A percentile compares a stretch with the other conserved stretches of the same genome.
These are phyloP conservation scores for Penicillium thymicola DNA, from an alignment of 2,329 filamentous ascomycete species.

Conservation along the genomic window DNA sequence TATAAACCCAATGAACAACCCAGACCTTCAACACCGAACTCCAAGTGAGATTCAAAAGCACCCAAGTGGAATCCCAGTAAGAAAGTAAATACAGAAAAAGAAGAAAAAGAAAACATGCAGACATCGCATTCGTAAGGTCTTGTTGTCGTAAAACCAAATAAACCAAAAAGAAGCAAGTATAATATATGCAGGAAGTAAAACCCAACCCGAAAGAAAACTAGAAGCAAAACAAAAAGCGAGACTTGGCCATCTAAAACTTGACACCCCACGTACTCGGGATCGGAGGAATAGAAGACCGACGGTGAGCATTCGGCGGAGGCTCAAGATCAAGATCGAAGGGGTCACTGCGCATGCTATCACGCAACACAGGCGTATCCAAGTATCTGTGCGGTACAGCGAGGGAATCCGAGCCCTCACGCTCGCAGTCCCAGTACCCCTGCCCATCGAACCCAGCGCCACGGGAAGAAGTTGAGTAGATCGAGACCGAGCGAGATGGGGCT, in stretches of 20 bases:
- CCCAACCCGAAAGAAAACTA: too few species aligned
- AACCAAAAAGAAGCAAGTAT: neutral
- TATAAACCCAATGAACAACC: neutral
- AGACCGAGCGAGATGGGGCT: slow-evolving; percentile 14
- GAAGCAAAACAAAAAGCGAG: neutral
- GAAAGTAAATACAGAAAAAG: neutral
- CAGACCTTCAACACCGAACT: neutral
- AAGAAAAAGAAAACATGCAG: neutral
- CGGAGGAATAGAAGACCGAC: slow-evolving; percentile 8
- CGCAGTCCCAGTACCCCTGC: slow-evolving; percentile 13
- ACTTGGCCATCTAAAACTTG: neutral
- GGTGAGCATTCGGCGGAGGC: slow-evolving; percentile 33
- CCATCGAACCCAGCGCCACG: neutral
- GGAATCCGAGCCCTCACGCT: neutral
- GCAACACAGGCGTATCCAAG: slow-evolving; percentile 11
- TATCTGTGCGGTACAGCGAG: neutral
- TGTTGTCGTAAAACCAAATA: neutral
- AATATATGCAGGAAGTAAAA: neutral
- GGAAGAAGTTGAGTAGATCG: slow-evolving; percentile 16
- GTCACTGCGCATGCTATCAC: slow-evolving; percentile 31
- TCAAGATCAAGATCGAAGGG: slow-evolving; percentile 35
- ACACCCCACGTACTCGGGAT: slow-evolving; percentile 1
- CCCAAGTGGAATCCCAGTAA: neutral
- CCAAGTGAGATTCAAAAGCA: neutral
- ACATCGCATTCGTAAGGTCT: slow-evolving; percentile 3